Conservation (phyloP, 306 rosid species). For the Acacia melanoxylon region DNA sequence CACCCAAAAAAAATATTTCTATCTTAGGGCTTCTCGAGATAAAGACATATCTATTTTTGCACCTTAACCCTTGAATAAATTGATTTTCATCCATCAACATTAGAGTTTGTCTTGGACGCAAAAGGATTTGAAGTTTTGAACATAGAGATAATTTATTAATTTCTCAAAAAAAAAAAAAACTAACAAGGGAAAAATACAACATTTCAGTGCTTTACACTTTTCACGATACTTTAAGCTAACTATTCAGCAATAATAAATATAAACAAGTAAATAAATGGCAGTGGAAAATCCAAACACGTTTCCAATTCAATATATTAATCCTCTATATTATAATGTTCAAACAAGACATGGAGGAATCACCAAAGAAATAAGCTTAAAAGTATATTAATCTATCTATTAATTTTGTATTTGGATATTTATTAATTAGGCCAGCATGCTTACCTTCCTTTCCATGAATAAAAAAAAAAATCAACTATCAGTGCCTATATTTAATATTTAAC, state of each 20-base stretch:
- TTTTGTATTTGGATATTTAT: too few relatives aligned
- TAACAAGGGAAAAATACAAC: background rate
- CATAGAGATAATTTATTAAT: background rate
- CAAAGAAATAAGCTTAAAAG: background rate
- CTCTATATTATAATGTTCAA: background rate
- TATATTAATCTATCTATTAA: background rate
- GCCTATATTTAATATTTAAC: too few relatives aligned
- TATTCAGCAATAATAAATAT: background rate
- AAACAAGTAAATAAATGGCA: background rate
- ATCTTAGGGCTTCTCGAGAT: too few relatives aligned
- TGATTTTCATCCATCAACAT: background rate
- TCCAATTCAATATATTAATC: background rate
- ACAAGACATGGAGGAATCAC: background rate
- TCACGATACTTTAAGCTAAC: background rate
- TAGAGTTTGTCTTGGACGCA: background rate
- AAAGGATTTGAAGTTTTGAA: background rate
- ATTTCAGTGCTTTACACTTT: background rate
- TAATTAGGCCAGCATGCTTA: too few relatives aligned
- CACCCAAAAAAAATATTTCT: too few relatives aligned
- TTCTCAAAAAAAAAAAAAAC: background rate
- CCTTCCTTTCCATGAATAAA: too few relatives aligned
- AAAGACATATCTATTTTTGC: too few relatives aligned
- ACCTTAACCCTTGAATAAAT: background rate
- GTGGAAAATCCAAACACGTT: background rate
- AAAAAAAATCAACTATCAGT: too few relatives aligned